Conservation (phyloP, 2,329 filamentous ascomycete genomes). For the Coniochaeta ligniaria region DNA sequence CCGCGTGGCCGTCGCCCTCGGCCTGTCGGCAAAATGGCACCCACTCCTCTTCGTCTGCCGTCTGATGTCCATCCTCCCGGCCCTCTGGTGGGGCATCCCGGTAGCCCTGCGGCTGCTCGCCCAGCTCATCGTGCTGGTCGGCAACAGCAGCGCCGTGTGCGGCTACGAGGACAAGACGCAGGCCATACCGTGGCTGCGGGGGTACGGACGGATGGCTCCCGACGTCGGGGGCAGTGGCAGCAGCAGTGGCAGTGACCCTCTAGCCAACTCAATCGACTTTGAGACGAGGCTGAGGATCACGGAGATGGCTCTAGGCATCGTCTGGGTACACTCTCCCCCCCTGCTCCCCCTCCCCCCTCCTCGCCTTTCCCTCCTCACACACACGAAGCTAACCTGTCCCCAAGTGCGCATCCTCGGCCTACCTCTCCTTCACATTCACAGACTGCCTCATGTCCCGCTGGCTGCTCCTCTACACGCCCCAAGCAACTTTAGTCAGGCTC, state of each 20-base stretch:
- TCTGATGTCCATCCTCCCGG: constrained; percentile 63
- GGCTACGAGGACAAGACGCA: not conserved
- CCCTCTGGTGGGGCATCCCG: constrained; percentile 64
- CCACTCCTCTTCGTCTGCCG: constrained; percentile 65
- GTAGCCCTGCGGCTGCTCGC: constrained; percentile 62
- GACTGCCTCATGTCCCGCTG: constrained; percentile 81
- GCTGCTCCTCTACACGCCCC: constrained; percentile 78
- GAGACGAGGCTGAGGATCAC: constrained; percentile 50
- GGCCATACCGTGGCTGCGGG: not conserved
- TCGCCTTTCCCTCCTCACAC: constrained; percentile 2
- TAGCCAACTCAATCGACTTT: constrained; percentile 14
- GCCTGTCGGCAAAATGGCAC: constrained; percentile 67
- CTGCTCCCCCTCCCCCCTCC: not conserved
- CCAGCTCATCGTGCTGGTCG: constrained; percentile 32
- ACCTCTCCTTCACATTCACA: constrained; percentile 76
- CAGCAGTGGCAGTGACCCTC: not conserved
- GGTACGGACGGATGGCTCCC: not conserved
- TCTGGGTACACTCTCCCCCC: constrained; percentile 53
- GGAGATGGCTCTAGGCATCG: constrained; percentile 63
- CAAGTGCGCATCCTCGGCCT: constrained; percentile 65
- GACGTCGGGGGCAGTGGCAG: not conserved
- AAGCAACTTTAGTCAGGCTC: constrained; percentile 73
- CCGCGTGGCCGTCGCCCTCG: constrained; percentile 70
- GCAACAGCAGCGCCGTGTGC: not conserved
- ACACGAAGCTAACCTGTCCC: constrained; percentile 4